Evolutionary conservation across 2,329 filamentous ascomycete species (phyloP), one percentile per base, ranked within the genome.

Genomic region (Arthroderma uncinatum): DNA sequence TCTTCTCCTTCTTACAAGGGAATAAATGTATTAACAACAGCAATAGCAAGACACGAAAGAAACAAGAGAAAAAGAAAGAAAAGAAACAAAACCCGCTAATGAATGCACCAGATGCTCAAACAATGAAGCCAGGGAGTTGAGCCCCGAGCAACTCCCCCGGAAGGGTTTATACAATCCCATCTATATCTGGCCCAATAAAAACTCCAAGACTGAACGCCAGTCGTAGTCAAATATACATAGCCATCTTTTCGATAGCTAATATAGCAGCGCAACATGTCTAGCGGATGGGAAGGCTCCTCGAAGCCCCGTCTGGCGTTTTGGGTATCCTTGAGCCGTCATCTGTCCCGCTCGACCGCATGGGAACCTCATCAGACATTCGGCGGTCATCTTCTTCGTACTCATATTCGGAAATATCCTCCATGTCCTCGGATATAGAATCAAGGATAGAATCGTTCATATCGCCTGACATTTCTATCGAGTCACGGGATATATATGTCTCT

Each of bases 401-500:
- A 47, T 78, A 77, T 4, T 73, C 73, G 1, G 65, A 55, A 33
- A 53, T 52, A 10, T 59, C 59, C 21, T 58, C 53, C 25, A 62
- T 56, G 37, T 61, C 59, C 19, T 61, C 62, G n/a, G 55, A 57
- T 6, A 63, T 62, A 4, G 64, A 66, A 30, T 65, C 65, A 10
- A 64, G 28, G 5, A 67, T 58, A 0, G 78, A 79, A 25, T 78
- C 76, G 7, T 70, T 71, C 56, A 78, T 63, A 19, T 70, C 66
- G 2, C 62, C 64, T 2, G 66, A 68, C 14, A 79, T 71, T 50
- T 81, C 78, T 10, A 77, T 63, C 10, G 74, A 76, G 12, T 74
- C 73, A n/a, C 74, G 72, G 0, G 79, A 80, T 57, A 83, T 74
- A 63, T 81, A 83, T 65, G 78, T 82, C 30, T 53, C 56, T 19